phyloP scores from a whole-genome alignment of 495 filamentous ascomycete species.

The Penicillium taxi region DNA sequence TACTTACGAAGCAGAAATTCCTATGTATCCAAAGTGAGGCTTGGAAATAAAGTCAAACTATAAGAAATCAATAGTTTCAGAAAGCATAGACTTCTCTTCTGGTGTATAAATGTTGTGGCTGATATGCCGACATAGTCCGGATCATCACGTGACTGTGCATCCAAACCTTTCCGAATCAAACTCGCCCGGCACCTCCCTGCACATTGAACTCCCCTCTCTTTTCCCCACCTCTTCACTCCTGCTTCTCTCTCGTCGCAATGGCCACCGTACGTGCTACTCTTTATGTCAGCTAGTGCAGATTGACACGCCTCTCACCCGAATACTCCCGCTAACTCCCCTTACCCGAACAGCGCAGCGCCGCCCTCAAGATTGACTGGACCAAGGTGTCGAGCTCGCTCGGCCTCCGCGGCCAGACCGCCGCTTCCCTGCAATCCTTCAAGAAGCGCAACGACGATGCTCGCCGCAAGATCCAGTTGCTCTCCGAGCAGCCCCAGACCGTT shows the following conservation, averaged over 20 bases:
- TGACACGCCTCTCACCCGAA: constrained; percentile 4
- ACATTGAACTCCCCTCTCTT: constrained; percentile 33
- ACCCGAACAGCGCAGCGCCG: constrained; percentile 76
- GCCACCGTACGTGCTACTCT: constrained; percentile 67
- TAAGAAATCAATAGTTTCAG: background rate
- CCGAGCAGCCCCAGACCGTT: constrained; percentile 69
- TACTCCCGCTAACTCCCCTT: constrained; percentile 25
- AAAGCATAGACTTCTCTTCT: background rate
- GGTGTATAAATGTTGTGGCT: constrained; percentile 7
- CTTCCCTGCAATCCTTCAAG: constrained; percentile 91
- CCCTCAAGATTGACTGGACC: constrained; percentile 98
- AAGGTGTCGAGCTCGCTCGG: constrained; percentile 86
- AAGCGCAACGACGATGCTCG: constrained; percentile 99
- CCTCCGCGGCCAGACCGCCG: constrained; percentile 86
- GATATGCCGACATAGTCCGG: constrained; percentile 31
- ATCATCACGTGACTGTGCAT: constrained; percentile 37
- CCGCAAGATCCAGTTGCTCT: constrained; percentile 75
- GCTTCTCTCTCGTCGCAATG: constrained; percentile 57
- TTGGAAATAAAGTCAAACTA: too few relatives aligned
- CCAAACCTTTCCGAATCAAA: constrained; percentile 43
- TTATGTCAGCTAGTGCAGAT: constrained; percentile 3
- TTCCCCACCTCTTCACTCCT: constrained; percentile 30
- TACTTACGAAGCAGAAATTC: background rate
- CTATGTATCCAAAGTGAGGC: background rate
- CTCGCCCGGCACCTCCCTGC: constrained; percentile 37